Percentiles rank a stretch among this genome's conserved stretches.
phyloP scores from a whole-genome alignment of 2,329 filamentous ascomycete species.

The Diplodia corticola region DNA sequence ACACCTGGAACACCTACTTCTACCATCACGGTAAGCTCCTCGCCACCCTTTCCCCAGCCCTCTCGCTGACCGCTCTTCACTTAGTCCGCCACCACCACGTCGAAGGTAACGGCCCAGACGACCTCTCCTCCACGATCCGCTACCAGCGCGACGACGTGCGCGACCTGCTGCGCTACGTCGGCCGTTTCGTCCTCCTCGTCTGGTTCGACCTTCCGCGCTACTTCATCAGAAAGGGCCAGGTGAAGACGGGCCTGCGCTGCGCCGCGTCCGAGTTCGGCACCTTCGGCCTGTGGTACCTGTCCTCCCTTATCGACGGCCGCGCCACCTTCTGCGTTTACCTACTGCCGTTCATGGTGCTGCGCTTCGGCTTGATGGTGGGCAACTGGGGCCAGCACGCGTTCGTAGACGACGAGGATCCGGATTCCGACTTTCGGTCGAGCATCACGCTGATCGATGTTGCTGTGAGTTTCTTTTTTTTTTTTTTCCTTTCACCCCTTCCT shows the following conservation, averaged over 20 bases:
- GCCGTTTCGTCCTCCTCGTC: slow-evolving; percentile 70
- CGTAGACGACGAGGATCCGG: slow-evolving; percentile 71
- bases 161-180: slow-evolving; percentile 71
- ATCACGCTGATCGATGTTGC: slow-evolving; percentile 78
- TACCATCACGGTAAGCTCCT: slow-evolving; percentile 80
- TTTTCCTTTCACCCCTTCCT: slow-evolving; percentile 6
- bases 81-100: slow-evolving; percentile 60
- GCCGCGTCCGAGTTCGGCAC: slow-evolving; percentile 63
- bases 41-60: not conserved
- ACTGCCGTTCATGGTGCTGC: slow-evolving; percentile 65
- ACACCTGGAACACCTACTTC: slow-evolving; percentile 83
- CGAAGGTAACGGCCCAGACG: slow-evolving; percentile 75
- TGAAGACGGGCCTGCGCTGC: slow-evolving; percentile 55
- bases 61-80: not conserved
- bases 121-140: slow-evolving; percentile 72
- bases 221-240: slow-evolving; percentile 65
- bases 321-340: slow-evolving; percentile 67
- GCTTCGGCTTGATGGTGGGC: slow-evolving; percentile 74
- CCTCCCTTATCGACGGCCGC: slow-evolving; percentile 1
- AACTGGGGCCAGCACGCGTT: slow-evolving; percentile 86
- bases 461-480: slow-evolving; percentile 50
- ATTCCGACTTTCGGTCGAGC: slow-evolving; percentile 76
- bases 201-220: slow-evolving; percentile 77
- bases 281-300: slow-evolving; percentile 30
- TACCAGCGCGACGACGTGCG: slow-evolving; percentile 70